Evolutionary conservation across 2,329 filamentous ascomycete species (phyloP).

Genomic region (Microdochium bolleyi): DNA sequence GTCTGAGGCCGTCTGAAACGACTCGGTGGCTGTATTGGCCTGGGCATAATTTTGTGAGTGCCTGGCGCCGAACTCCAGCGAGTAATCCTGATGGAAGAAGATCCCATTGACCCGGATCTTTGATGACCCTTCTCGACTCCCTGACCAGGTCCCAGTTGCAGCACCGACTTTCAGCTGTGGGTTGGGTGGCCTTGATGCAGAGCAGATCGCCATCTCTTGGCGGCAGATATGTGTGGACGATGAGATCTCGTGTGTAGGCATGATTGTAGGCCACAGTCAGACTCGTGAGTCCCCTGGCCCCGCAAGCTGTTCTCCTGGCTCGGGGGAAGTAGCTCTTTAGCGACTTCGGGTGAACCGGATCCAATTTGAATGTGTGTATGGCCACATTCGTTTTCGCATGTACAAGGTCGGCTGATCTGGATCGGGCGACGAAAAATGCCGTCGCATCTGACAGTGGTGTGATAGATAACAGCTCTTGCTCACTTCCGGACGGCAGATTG

Average conservation of each 20-base stretch:
- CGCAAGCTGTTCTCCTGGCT: conserved; percentile 42
- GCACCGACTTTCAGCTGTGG: conserved; percentile 31
- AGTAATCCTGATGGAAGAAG: conserved; percentile 51
- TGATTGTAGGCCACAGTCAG: conserved; percentile 59
- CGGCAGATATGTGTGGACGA: conserved; percentile 57
- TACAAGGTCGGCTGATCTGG: conserved; percentile 49
- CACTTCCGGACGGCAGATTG: conserved; percentile 25
- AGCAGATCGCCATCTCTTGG: conserved; percentile 45
- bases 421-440: conserved; percentile 52
- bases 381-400: conserved; percentile 48
- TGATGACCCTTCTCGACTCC: conserved; percentile 43
- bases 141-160: conserved; percentile 44
- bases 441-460: conserved; percentile 50
- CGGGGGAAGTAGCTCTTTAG: conserved; percentile 52
- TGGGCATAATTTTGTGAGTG: conserved; percentile 12
- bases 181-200: conserved; percentile 41
- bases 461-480: conserved; percentile 44
- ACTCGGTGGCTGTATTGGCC: conserved; percentile 9
- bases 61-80: conserved; percentile 51
- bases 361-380: conserved; percentile 55
- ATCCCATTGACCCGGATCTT: conserved; percentile 60
- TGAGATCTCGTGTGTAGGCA: conserved; percentile 49
- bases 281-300: conserved; percentile 47
- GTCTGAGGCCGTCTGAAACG: conserved; percentile 16
- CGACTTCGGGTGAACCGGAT: conserved; percentile 48